Conservation (phyloP, 805 yeast genomes). For the Lipomyces yamanashiensis region DNA sequence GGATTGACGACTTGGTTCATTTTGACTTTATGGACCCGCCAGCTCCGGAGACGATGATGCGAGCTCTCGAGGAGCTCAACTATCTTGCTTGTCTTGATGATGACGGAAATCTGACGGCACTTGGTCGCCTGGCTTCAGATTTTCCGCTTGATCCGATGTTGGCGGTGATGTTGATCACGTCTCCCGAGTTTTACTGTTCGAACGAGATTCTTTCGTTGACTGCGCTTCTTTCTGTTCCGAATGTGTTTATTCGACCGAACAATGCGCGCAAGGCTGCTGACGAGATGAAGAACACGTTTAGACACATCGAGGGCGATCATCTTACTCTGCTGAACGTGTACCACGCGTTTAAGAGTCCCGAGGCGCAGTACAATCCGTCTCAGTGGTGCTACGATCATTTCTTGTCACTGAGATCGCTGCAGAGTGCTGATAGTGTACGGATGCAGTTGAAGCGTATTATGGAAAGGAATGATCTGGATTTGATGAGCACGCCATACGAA, state of each 20-base stretch:
- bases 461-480: conserved; percentile 76
- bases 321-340: conserved; percentile 86
- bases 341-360: conserved; percentile 78
- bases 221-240: conserved; percentile 89
- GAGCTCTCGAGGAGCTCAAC: conserved; percentile 94
- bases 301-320: conserved; percentile 95
- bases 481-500: conserved; percentile 69
- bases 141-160: conserved; percentile 96
- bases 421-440: conserved; percentile 85
- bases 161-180: conserved; percentile 88
- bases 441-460: conserved; percentile 80
- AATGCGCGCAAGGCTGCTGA: conserved; percentile 87
- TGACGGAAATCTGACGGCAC: conserved; percentile 84
- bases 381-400: conserved; percentile 95
- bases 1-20: conserved; percentile 94
- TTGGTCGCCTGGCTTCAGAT: conserved; percentile 87
- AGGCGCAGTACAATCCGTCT: conserved; percentile 58
- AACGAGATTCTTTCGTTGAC: conserved; percentile 87
- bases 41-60: conserved; percentile 99
- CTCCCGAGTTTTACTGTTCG: conserved; percentile 84
- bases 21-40: conserved; percentile 99
- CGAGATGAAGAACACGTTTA: conserved; percentile 83
- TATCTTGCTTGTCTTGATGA: conserved; percentile 88
- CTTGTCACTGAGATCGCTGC: conserved; percentile 79
- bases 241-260: conserved; percentile 91